These are phyloP conservation scores for Butyriboletus loyo DNA, from an alignment of 768 basidiomycete genomes.

Conservation along the genomic window DNA sequence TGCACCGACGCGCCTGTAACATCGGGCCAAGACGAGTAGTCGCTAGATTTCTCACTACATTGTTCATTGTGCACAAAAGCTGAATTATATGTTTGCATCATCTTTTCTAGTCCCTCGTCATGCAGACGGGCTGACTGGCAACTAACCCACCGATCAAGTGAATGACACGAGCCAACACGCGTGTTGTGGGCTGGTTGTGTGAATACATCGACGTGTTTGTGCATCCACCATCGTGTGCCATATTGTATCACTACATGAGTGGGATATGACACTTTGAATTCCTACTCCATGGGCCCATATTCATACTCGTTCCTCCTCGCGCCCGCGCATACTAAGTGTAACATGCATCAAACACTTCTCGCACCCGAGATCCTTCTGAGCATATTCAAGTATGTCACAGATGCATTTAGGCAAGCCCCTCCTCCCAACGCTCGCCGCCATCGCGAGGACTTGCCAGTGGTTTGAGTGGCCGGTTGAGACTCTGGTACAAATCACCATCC, in stretches of 20 bases:
- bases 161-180: not conserved
- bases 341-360: slow-evolving; percentile 15
- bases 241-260: not conserved
- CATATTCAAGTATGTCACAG: slow-evolving; percentile 18
- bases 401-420: slow-evolving; percentile 14
- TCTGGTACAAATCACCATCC: slow-evolving; percentile 19
- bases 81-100: not conserved
- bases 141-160: too few species aligned
- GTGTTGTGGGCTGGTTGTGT: not conserved
- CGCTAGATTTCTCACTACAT: not conserved
- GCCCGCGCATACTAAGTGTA: not conserved
- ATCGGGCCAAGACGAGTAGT: not conserved
- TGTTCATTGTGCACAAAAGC: not conserved
- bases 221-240: not conserved
- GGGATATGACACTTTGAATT: not conserved
- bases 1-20: not conserved
- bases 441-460: slow-evolving; percentile 27
- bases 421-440: slow-evolving; percentile 18
- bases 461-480: slow-evolving; percentile 21
- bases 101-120: not conserved
- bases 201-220: not conserved
- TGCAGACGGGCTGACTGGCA: not conserved
- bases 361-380: slow-evolving; percentile 23
- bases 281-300: not conserved
- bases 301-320: slow-evolving; percentile 2